A percentile compares a stretch with the other conserved stretches of the same genome.
Conservation (phyloP, 192 early-diverging fungal genomes). For the Geosiphon pyriformis region DNA sequence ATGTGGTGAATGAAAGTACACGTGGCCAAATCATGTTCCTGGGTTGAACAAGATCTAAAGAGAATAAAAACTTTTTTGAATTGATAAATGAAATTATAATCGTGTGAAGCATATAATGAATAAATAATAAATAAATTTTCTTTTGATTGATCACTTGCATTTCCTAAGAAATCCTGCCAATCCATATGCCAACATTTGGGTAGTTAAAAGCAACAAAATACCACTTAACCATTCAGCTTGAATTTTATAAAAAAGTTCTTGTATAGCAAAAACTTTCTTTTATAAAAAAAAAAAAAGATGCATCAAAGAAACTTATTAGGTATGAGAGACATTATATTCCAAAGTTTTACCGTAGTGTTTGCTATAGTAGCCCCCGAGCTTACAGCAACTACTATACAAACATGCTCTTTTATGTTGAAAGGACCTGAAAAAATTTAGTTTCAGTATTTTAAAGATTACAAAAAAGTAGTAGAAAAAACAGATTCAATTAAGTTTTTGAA, state of each 20-base stretch:
- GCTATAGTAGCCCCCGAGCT: conserved; percentile 43
- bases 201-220: conserved; percentile 55
- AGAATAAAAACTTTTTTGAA: too few species aligned
- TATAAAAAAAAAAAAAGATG: too few species aligned
- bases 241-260: conserved; percentile 51
- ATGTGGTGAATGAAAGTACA: conserved; percentile 51
- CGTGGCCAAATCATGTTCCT: conserved; percentile 85
- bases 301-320: not conserved
- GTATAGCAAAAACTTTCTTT: conserved; percentile 48
- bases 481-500: not conserved
- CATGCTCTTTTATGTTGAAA: conserved; percentile 68
- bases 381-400: conserved; percentile 50
- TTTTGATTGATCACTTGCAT: too few species aligned
- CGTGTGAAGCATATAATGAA: too few species aligned
- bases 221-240: conserved; percentile 50
- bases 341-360: conserved; percentile 39
- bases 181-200: conserved; percentile 50
- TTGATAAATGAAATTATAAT: too few species aligned
- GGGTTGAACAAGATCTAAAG: conserved; percentile 33
- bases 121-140: too few species aligned
- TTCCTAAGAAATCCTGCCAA: conserved; percentile 73
- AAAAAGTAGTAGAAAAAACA: too few species aligned
- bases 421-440: conserved; percentile 12
- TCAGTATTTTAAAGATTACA: not conserved
- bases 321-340: not conserved